These are phyloP conservation scores for Lotus japonicus DNA, from an alignment of 306 rosid genomes.

Conservation along the genomic window DNA sequence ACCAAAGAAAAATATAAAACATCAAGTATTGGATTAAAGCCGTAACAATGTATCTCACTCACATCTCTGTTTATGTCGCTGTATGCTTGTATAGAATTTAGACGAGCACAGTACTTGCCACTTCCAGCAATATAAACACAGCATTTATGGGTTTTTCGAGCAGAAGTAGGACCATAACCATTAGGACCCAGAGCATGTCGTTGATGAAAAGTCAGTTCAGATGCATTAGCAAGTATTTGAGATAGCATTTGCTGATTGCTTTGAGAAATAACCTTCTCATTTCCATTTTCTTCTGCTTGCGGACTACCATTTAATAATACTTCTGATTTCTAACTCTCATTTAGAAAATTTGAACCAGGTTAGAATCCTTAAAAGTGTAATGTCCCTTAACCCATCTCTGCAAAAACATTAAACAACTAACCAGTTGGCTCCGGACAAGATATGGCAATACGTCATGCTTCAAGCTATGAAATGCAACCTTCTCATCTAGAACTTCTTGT, in stretches of 20 bases:
- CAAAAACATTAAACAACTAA: constrained; percentile 44
- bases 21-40: constrained; percentile 2
- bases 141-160: constrained; percentile 71
- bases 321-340: constrained; percentile 66
- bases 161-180: constrained; percentile 42
- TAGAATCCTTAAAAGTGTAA: constrained; percentile 25
- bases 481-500: constrained; percentile 73
- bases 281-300: constrained; percentile 74
- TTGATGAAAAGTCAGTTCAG: constrained; percentile 67
- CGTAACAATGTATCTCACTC: constrained; percentile 35
- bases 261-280: constrained; percentile 52
- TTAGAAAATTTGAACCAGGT: constrained; percentile 32
- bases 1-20: constrained; percentile 5
- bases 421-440: constrained; percentile 94
- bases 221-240: constrained; percentile 72
- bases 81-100: constrained; percentile 88
- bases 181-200: constrained; percentile 39
- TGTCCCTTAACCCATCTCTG: constrained; percentile 10
- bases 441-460: constrained; percentile 87
- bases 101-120: constrained; percentile 74
- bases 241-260: constrained; percentile 57
- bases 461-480: constrained; percentile 66
- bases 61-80: constrained; percentile 90
- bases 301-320: constrained; percentile 48
- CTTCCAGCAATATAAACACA: constrained; percentile 83